These are phyloP conservation scores for Podaxis pistillaris DNA, from an alignment of 768 basidiomycete genomes.

Conservation along the genomic window DNA sequence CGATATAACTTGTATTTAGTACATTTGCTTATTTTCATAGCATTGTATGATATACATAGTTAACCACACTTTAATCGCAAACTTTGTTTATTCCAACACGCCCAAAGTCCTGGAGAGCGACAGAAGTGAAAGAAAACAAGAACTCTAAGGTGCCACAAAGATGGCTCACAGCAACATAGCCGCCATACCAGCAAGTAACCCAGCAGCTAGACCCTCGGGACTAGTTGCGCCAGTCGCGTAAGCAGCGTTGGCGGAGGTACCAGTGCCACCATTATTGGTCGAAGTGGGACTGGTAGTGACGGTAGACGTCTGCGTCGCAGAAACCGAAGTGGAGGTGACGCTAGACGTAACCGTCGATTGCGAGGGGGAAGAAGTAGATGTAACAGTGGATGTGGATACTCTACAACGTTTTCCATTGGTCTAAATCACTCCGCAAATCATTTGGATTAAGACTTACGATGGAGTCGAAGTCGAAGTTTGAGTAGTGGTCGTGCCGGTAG, in stretches of 20 bases:
- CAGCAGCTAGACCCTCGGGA: background rate
- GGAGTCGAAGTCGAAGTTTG: background rate
- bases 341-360: background rate
- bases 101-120: background rate
- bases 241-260: background rate
- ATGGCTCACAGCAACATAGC: background rate
- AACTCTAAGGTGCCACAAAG: background rate
- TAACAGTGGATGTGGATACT: background rate
- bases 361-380: background rate
- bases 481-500: background rate
- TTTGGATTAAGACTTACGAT: background rate
- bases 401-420: background rate
- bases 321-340: background rate
- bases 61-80: background rate
- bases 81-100: background rate
- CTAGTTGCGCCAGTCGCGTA: background rate
- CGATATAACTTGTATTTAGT: background rate
- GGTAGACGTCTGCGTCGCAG: background rate
- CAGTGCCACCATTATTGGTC: background rate
- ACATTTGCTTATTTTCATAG: background rate
- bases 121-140: background rate
- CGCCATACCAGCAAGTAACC: conserved; percentile 3
- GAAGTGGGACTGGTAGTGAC: background rate
- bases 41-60: background rate
- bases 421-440: background rate